Evolutionary conservation across 768 basidiomycete genomes (phyloP), one percentile per base, ranked within the genome.

Genomic region (Candolleomyces efflorescens): DNA sequence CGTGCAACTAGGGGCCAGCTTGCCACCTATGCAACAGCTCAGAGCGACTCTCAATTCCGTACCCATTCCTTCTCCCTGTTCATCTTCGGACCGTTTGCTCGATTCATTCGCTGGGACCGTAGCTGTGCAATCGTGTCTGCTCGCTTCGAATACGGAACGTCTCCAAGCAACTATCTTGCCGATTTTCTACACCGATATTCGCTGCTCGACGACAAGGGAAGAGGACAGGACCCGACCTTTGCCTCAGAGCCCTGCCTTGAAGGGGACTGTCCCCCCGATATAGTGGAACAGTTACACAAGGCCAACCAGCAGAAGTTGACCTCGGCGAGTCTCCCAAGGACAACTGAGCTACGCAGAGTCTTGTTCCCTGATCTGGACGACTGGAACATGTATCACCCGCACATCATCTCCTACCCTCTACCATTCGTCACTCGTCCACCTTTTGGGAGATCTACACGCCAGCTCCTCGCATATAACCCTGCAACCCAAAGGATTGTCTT

Each of bases 71-170:
- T 77, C 60, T 65, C 64, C 1, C 26, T 73, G 12, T 53, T 68
- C 23, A 59, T 77, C n/a, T 65, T 56, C 51, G 63, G 63, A 6
- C 36, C 60, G 3, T 39, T 32, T 47, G 70, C 68, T 1, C 62
- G 73, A 3, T 65, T 76, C 43, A 58, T 76, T 22, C 65, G 67
- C 44, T 76, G 70, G 69, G 75, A 77, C 59, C 69, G 69, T 7
- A 49, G 64, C n/a, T 73, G 70, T 12, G 65, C 65, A 3, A 55
- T 69, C 11, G 70, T 74, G 13, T 60, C 68, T 15, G 24, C 49
- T 5, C 9, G 44, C 9, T 65, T 75, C 56, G 48, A 68, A 38
- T 71, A 66, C 64, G 32, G 37, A 17, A 23, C 47, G 4, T 7
- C 62, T 6, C 46, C 64, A 13, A 10, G 27, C 3, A 18, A 51